Evolutionary conservation across 2,329 filamentous ascomycete species (phyloP).

Genomic region (Chrysoporthe cubensis): DNA sequence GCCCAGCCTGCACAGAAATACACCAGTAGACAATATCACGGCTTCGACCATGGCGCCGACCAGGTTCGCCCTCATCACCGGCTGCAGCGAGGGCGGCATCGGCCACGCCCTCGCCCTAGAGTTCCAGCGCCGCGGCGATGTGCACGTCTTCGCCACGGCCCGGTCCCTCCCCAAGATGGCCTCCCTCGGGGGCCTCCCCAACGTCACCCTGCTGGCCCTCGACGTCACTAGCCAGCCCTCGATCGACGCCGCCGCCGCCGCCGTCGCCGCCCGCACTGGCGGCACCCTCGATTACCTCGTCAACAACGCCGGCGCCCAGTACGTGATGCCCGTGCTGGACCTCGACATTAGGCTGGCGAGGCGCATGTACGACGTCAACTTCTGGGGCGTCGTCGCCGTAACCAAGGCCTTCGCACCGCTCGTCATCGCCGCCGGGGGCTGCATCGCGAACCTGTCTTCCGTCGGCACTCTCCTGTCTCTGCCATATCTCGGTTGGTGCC

Average conservation of each 20-base stretch:
- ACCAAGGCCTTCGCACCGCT: constrained; percentile 53
- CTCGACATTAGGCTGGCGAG: constrained; percentile 52
- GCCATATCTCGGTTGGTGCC: constrained; percentile 9
- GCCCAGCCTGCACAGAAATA: not conserved
- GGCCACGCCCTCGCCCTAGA: constrained; percentile 38
- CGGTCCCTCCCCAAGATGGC: constrained; percentile 37
- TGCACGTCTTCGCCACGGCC: constrained; percentile 38
- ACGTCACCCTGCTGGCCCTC: constrained; percentile 33
- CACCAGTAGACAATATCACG: not conserved
- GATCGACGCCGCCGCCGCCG: constrained; percentile 31
- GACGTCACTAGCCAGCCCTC: constrained; percentile 39
- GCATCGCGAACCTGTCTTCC: constrained; percentile 60
- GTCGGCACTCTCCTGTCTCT: constrained; percentile 45
- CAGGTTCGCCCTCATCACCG: constrained; percentile 38
- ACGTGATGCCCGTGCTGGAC: constrained; percentile 49
- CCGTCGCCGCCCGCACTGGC: not conserved
- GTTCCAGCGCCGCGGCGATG: constrained; percentile 33
- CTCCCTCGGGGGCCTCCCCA: constrained; percentile 28
- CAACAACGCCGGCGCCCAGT: constrained; percentile 56
- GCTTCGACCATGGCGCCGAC: not conserved
- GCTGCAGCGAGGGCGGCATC: constrained; percentile 40
- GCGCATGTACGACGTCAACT: constrained; percentile 51
- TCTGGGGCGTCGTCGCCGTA: constrained; percentile 61
- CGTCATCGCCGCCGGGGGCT: constrained; percentile 53
- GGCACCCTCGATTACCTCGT: constrained; percentile 53